These are phyloP conservation scores for Diplodia intermedia DNA, from an alignment of 2,329 filamentous ascomycete species.

Conservation along the genomic window DNA sequence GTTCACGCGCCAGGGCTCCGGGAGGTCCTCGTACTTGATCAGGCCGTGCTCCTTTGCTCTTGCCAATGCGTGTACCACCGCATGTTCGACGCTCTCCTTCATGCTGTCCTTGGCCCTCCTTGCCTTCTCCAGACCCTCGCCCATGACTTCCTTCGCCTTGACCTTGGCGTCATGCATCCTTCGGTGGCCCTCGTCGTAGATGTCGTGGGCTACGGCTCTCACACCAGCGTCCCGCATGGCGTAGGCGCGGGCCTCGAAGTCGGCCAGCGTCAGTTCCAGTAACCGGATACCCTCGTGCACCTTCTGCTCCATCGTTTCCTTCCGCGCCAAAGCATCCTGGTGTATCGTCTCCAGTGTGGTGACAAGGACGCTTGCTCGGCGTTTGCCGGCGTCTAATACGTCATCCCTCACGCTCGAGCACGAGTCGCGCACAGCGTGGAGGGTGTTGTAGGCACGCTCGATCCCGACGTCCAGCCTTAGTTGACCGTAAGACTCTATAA, in stretches of 20 bases:
- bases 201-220: conserved; percentile 71
- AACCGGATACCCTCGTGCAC: conserved; percentile 85
- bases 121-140: conserved; percentile 83
- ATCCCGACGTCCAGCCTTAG: conserved; percentile 83
- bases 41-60: conserved; percentile 81
- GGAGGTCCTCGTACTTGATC: conserved; percentile 87
- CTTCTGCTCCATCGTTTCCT: conserved; percentile 90
- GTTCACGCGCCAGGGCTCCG: conserved; percentile 91
- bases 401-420: conserved; percentile 92
- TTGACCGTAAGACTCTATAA: conserved; percentile 87
- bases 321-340: conserved; percentile 81
- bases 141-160: conserved; percentile 76
- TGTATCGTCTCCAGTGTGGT: conserved; percentile 90
- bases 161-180: conserved; percentile 81
- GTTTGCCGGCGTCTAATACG: conserved; percentile 83
- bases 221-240: conserved; percentile 80
- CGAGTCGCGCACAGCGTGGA: conserved; percentile 84
- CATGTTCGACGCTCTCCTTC: conserved; percentile 73
- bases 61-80: conserved; percentile 77
- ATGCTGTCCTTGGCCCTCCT: conserved; percentile 73
- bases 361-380: conserved; percentile 85
- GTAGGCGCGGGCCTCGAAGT: conserved; percentile 83
- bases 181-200: conserved; percentile 79
- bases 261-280: conserved; percentile 82
- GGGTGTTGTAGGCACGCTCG: conserved; percentile 80